Percentiles rank a stretch among this genome's conserved stretches.
Conservation (phyloP, 345 rosid species). For the Eucalyptus marginata region DNA sequence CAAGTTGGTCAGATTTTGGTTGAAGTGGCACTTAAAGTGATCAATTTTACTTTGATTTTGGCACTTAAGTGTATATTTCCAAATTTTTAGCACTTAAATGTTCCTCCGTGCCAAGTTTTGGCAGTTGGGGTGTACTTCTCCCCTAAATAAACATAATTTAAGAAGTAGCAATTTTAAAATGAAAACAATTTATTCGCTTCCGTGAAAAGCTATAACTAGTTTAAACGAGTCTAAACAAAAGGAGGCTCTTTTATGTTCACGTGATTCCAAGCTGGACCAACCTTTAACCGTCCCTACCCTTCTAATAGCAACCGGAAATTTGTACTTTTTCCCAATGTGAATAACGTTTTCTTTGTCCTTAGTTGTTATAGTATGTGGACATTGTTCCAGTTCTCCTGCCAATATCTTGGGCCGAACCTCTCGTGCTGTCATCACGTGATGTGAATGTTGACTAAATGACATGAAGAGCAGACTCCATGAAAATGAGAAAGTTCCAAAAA, state of each 20-base stretch:
- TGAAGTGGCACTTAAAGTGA: too few relatives aligned
- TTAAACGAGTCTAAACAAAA: neutral
- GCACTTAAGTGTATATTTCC: too few relatives aligned
- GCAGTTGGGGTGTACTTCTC: too few relatives aligned
- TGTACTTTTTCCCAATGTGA: neutral
- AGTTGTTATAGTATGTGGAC: constrained; percentile 44
- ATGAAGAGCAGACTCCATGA: neutral
- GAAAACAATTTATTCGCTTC: neutral
- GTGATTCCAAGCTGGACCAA: neutral
- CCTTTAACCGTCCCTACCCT: neutral
- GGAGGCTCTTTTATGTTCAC: neutral
- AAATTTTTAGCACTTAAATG: too few relatives aligned
- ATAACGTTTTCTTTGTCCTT: neutral
- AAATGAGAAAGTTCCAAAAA: neutral
- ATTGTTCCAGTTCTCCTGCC: constrained; percentile 87
- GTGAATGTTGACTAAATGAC: neutral
- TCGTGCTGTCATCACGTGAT: constrained; percentile 76
- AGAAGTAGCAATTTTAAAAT: neutral
- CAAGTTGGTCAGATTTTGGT: too few relatives aligned
- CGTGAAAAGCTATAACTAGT: neutral
- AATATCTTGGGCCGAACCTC: constrained; percentile 78
- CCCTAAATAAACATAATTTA: too few relatives aligned
- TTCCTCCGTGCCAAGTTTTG: too few relatives aligned
- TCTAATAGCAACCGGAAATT: neutral
- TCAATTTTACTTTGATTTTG: too few relatives aligned